Evolutionary conservation across 2,329 filamentous ascomycete species (phyloP), one percentile per base, ranked within the genome.

Genomic region (Aspergillus carbonarius): DNA sequence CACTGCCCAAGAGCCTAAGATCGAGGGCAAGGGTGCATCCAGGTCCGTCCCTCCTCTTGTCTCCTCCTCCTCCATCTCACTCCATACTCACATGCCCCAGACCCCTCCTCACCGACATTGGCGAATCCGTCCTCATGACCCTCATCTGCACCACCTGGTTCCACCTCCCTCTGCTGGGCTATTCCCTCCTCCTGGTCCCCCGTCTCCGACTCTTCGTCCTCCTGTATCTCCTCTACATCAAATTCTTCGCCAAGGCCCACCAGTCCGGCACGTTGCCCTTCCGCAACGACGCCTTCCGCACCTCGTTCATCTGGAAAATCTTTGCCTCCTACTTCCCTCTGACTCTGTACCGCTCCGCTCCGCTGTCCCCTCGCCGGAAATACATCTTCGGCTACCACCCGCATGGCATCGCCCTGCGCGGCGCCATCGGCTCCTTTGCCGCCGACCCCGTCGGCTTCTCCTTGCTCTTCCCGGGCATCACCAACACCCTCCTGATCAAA

Each of bases 321-420:
- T 96, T 93, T 69, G 90, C 88, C 30, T 88, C 85, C 5, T 96
- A 96, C 78, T 96, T 92, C 71, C 92, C 92, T 1, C 89, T 90
- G 40, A 83, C 83, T 53, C 82, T 96, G 12, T 90, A 96, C 78
- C 90, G 92, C 66, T 92, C 89, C 1, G 82, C 87, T 61, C 83
- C 88, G 52, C 83, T 96, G 5, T 83, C 88, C n/a, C 83, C 90
- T 0, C 89, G 86, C 2, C 82, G 89, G 61, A 93, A 92, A 73
- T 96, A 96, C 77, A 89, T 96, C 63, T 90, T 96, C 66, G 91
- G 91, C 30, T 96, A 96, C 72, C 92, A 96, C 67, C 92, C 92
- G 0, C 92, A 96, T 70, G 91, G 92, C 30, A 93, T 96, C 74
- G 95, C 96, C 68, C 91, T 88, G 7, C 89, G 95, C 61, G 92